These are phyloP conservation scores for Diaporthe longicolla DNA, from an alignment of 2,329 filamentous ascomycete species.

Conservation along the genomic window DNA sequence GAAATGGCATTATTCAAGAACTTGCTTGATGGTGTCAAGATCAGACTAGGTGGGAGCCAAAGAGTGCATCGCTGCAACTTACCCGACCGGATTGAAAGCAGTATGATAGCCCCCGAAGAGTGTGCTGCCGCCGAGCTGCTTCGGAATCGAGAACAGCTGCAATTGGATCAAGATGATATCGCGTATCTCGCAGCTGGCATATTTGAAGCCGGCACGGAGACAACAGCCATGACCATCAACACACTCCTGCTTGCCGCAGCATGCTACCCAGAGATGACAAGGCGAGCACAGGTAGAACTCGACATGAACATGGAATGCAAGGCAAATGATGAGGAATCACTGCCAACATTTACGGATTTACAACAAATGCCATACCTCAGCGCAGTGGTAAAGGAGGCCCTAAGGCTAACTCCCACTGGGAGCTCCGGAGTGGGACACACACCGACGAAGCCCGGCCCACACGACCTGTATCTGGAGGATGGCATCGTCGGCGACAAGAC, in stretches of 20 bases:
- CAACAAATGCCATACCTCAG: constrained; percentile 32
- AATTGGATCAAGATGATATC: constrained; percentile 28
- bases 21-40: constrained; percentile 30
- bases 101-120: constrained; percentile 12
- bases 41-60: not conserved
- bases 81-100: not conserved
- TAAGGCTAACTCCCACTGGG: constrained; percentile 39
- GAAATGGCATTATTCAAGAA: constrained; percentile 30
- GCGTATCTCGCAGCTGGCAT: constrained; percentile 40
- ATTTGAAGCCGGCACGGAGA: constrained; percentile 42
- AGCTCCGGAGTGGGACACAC: constrained; percentile 41
- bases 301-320: constrained; percentile 4
- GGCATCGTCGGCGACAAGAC: not conserved
- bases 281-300: constrained; percentile 34
- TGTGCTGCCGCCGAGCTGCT: constrained; percentile 40
- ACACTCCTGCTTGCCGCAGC: constrained; percentile 39
- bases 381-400: constrained; percentile 37
- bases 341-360: constrained; percentile 36
- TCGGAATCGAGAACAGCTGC: not conserved
- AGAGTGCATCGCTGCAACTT: not conserved
- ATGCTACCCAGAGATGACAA: constrained; percentile 21
- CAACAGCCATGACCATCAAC: constrained; percentile 41
- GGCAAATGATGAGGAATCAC: not conserved
- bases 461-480: not conserved
- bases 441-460: not conserved